phyloP scores from a whole-genome alignment of 805 yeast species.

The Candida boidinii region DNA sequence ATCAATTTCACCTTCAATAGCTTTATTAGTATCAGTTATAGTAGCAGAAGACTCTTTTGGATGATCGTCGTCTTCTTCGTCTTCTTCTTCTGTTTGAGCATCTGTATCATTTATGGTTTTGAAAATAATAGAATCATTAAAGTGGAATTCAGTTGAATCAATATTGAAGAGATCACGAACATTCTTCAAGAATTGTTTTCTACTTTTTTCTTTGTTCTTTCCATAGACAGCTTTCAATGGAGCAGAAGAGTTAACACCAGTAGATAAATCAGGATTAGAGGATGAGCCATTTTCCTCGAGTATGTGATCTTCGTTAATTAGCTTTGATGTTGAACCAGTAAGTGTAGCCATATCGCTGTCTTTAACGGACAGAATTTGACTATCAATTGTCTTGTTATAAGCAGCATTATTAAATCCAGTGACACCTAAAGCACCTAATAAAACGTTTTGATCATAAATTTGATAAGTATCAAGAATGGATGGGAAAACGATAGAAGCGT shows the following conservation, averaged over 20 bases:
- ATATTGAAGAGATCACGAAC: constrained; percentile 59
- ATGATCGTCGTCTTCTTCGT: too few relatives aligned
- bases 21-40: constrained; percentile 26
- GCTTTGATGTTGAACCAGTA: constrained; percentile 2
- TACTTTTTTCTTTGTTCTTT: constrained; percentile 10
- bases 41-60: too few relatives aligned
- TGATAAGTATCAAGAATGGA: constrained; percentile 46
- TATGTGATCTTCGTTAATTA: neutral
- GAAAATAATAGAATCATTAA: constrained; percentile 48
- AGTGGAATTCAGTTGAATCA: constrained; percentile 47
- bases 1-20: neutral
- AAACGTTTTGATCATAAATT: constrained; percentile 42
- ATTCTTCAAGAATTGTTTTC: constrained; percentile 44
- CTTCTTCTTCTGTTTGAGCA: constrained; percentile 14
- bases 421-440: constrained; percentile 48
- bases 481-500: constrained; percentile 57
- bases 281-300: constrained; percentile 1
- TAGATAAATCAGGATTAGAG: neutral
- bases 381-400: constrained; percentile 9
- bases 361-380: constrained; percentile 8
- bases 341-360: neutral
- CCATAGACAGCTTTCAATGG: neutral
- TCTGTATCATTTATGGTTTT: constrained; percentile 38
- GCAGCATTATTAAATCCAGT: constrained; percentile 14
- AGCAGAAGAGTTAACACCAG: neutral